Base-by-base conservation (phyloP, 2,329 filamentous ascomycete species). In the Colletotrichum sp. region DNA sequence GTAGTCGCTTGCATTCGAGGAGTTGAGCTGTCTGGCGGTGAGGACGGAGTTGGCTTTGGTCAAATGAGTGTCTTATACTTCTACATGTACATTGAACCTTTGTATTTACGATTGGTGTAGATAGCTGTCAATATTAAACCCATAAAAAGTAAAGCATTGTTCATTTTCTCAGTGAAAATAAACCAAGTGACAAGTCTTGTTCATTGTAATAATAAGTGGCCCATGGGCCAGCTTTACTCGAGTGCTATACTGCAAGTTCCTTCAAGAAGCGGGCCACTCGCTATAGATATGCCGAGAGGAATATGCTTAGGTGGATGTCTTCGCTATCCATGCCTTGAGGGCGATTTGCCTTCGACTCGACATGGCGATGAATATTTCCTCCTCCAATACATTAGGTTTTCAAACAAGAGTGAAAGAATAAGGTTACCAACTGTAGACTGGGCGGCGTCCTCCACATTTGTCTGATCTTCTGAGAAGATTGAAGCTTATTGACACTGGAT, bases 161-260 rank as follows among this genome's bases (percentile, higher is more conserved):
- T 6, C 10, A 21, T 21, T 12, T 12, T 0, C 10, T 7, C 0
- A 2, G 10, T 48, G 15, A n/a, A 12, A 48, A 43, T 34, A 1
- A 48, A n/a, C 5, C 6, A 48, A 48, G 10, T 21, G 10, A 48
- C 2, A 7, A 4, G 43, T 13, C 18, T 48, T 21, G 3, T 21
- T 13, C n/a, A 21, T 48, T 3, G 0, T 48, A n/a, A 9, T 1
- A 48, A 48, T n/a, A 0, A 6, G 4, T 4, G 5, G 1, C 5
- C 38, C 16, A 43, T 43, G 8, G 38, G 5, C 16, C 10, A 10
- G 5, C 10, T n/a, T 43, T 10, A 43, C 3, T 18, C 2, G 3
- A 38, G 15, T 18, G 15, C 4, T 0, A 5, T 1, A 38, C 15
- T 3, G 1, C 18, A 18, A 18, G 4, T 38, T 18, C 8, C 36